These are phyloP conservation scores for Eucalyptus sp. DNA, from an alignment of 345 rosid species.

Conservation along the genomic window DNA sequence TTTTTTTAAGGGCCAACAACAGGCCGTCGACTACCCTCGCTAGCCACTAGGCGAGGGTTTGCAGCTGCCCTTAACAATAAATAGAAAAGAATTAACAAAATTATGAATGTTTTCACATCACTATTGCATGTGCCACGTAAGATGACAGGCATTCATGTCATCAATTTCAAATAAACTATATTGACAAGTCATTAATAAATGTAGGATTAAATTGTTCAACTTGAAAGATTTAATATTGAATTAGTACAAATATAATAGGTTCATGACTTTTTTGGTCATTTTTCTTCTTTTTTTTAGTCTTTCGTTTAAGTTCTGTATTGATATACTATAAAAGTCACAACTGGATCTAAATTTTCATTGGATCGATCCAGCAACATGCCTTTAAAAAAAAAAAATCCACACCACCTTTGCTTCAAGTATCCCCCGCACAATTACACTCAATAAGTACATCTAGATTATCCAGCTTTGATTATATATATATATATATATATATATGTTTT, in stretches of 20 bases:
- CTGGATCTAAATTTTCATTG: neutral
- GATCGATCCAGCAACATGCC: neutral
- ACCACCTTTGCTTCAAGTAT: neutral
- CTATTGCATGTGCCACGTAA: accelerated
- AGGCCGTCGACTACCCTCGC: accelerated
- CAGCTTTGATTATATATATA: neutral
- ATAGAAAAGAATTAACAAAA: too few relatives aligned
- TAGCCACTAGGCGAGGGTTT: too few relatives aligned
- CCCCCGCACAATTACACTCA: neutral
- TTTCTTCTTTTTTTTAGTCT: neutral
- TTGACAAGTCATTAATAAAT: too few relatives aligned
- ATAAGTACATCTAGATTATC: neutral
- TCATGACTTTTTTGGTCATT: accelerated
- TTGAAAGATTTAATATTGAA: neutral
- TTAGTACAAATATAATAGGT: accelerated
- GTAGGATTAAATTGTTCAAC: neutral
- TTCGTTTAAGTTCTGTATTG: neutral
- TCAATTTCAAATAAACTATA: too few relatives aligned
- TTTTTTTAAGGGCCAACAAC: neutral
- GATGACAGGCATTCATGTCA: accelerated
- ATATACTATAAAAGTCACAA: neutral
- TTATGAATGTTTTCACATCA: neutral
- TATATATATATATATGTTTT: neutral
- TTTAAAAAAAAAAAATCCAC: neutral
- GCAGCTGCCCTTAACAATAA: accelerated